Evolutionary conservation across 371 early-diverging fungal genomes (phyloP).

Genomic region (Mucor piriformis): DNA sequence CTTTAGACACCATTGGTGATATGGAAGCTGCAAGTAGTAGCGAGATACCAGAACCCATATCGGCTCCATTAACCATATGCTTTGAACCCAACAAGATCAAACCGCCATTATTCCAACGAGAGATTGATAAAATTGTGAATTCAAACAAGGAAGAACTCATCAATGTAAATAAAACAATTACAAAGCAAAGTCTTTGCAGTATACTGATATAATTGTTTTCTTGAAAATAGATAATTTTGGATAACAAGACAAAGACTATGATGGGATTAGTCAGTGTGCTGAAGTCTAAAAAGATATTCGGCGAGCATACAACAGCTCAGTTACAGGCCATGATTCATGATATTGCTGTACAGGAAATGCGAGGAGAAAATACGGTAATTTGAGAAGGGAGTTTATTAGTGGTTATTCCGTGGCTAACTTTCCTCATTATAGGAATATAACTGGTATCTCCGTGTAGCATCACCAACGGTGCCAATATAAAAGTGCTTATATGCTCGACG

Average conservation of each 20-base stretch:
- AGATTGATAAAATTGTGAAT: slow-evolving; percentile 2
- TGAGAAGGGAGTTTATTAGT: background rate
- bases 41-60: background rate
- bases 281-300: slow-evolving; percentile 15
- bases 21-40: background rate
- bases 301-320: slow-evolving; percentile 37
- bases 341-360: slow-evolving; percentile 45
- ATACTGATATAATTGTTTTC: background rate
- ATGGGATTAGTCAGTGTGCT: slow-evolving; percentile 13
- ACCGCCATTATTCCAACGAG: slow-evolving; percentile 6
- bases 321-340: slow-evolving; percentile 48
- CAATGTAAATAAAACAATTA: no score
- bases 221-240: slow-evolving; percentile 38
- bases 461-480: background rate
- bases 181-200: no score
- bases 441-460: slow-evolving; percentile 13
- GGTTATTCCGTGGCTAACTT: background rate
- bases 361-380: slow-evolving; percentile 40
- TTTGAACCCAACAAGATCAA: background rate
- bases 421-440: slow-evolving; percentile 5
- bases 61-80: background rate
- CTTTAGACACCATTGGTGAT: background rate
- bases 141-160: background rate
- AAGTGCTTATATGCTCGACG: no score
- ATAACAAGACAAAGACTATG: slow-evolving; percentile 23